phyloP scores from a whole-genome alignment of 345 rosid genomes.

The Eucalyptus virginea region DNA sequence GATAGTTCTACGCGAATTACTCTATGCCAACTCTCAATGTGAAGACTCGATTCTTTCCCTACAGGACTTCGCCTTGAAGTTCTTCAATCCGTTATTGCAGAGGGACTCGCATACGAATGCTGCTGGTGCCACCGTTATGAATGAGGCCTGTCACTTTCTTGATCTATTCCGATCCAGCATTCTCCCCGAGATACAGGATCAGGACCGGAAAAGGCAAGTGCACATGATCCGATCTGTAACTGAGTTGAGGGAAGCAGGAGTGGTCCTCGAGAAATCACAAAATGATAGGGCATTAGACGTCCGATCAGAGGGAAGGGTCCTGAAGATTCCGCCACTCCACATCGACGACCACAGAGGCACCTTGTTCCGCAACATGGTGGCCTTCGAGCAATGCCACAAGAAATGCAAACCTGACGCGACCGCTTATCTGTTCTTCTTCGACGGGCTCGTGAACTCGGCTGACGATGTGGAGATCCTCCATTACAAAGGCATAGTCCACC shows the following conservation, averaged over 20 bases:
- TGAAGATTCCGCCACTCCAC: conserved; percentile 7
- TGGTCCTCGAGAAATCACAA: not conserved
- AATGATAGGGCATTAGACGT: not conserved
- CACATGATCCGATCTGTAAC: not conserved
- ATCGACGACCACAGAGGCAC: conserved; percentile 13
- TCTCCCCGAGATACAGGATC: not conserved
- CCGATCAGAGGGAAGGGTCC: not conserved
- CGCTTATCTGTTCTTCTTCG: conserved; percentile 7
- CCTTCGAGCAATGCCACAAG: conserved; percentile 15
- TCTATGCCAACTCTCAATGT: not conserved
- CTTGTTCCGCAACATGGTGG: conserved; percentile 17
- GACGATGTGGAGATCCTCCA: conserved; percentile 11
- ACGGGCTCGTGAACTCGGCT: conserved; percentile 7
- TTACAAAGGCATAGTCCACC: conserved; percentile 4
- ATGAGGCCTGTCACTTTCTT: not conserved
- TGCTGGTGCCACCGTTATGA: not conserved
- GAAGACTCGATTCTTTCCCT: not conserved
- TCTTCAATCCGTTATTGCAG: conserved; percentile 12
- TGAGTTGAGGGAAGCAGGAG: conserved; percentile 8
- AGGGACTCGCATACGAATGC: not conserved
- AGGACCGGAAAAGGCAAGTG: not conserved
- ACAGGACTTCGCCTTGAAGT: not conserved
- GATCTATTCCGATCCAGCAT: conserved; percentile 15
- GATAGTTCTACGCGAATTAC: not conserved
- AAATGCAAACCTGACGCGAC: not conserved